Evolutionary conservation across 116 monocot species (phyloP), one percentile per base, ranked within the genome.

Genomic region (Cymodocea nodosa): DNA sequence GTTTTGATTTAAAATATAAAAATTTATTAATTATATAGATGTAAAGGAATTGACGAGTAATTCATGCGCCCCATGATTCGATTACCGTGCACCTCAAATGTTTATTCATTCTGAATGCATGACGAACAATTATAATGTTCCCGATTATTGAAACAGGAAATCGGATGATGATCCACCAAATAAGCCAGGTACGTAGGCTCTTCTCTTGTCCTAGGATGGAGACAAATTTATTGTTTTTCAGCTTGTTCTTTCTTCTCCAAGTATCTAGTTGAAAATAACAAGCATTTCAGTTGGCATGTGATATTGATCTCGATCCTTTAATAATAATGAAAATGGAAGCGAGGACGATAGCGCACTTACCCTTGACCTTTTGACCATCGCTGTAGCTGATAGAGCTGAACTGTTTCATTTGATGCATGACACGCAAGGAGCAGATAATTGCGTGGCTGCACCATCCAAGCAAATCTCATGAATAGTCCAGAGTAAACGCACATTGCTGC

Each of bases 371-470:
- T 91, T 39, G 86, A 92, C 89, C 89, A 86, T 35, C 92, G 89
- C 70, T 86, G 84, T 0, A 98, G 51, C 65, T 89, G 92, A 77
- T 91, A 99, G 50, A 99, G 86, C 76, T 99, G 92, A 60, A 99
- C 98, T 9, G 84, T 49, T 77, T 99, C 98, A 69, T 99, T 99
- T 48, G 98, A 92, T 56, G 70, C 98, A 86, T 92, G 98, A 66
- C 98, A 99, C 64, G 75, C 92, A 66, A 99, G 76, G 73, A 99
- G 98, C 15, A 92, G 77, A 62, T 92, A 92, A 67, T 99, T 99
- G 52, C 92, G 80, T n/a, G 92, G 98, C 55, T 86, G 86, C 36
- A 98, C 89, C 98, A 98, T 92, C 98, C 98, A 98, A 18, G 98
- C 98, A 70, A 98, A 99, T 62, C 98, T 92, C 92, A 99, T 99